Evolutionary conservation across 2,329 filamentous ascomycete genomes (phyloP), one percentile per base, ranked within the genome.

Genomic region (Calonectria ilicicola): DNA sequence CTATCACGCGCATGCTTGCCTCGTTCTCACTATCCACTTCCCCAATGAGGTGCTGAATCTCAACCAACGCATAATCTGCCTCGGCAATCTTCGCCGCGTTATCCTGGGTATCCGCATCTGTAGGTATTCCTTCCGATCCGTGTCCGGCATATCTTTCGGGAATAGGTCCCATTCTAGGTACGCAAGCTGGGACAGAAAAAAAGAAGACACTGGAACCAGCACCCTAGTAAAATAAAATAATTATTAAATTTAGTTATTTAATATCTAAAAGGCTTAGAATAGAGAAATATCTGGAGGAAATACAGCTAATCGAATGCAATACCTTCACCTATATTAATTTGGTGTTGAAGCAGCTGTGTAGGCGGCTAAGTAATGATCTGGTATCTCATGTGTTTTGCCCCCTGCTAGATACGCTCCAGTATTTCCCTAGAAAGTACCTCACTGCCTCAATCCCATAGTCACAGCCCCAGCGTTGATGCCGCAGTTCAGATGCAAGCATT

Each of bases 381-480:
- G n/a, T n/a, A n/a, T n/a, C n/a, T n/a, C n/a, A n/a, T n/a, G n/a
- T n/a, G n/a, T n/a, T n/a, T n/a, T n/a, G 68, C 15, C 49, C 63
- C 14, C 23, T 60, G 29, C 42, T 38, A 2, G 40, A 42, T 14
- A 17, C 29, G 62, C 63, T 62, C 63, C 63, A 70, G 53, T 66
- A 70, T 29, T 70, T 51, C 6, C 53, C 56, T n/a, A 70, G 68
- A 42, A 70, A 70, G 21, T 29, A 14, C 63, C 56, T 66, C 63
- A 64, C 35, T 60, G 63, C 63, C 21, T 27, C 51, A 4, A 35
- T 70, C 8, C 38, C 63, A 29, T 49, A 47, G 32, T 60, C 63
- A 7, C 35, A 26, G 17, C 56, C 46, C 62, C 51, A 70, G 23
- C 51, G 42, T 12, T 70, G 40, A 27, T n/a, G 23, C 9, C 49